Conservation (phyloP, 805 yeast species). For the Nakazawaea molendinolei region DNA sequence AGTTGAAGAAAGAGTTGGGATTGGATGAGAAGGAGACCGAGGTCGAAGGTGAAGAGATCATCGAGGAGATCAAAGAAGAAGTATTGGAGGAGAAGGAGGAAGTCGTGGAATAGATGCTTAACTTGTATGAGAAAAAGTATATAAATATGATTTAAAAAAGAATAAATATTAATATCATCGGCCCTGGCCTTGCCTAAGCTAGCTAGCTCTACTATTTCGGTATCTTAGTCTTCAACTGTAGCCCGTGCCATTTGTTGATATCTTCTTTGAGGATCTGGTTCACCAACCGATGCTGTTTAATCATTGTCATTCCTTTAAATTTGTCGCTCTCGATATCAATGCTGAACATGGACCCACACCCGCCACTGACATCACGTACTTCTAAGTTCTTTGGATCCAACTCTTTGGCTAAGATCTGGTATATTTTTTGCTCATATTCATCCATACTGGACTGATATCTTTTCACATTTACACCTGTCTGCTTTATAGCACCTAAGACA, state of each 20-base stretch:
- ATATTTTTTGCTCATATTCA: constrained; percentile 61
- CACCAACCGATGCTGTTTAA: constrained; percentile 89
- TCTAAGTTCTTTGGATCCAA: constrained; percentile 56
- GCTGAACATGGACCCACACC: constrained; percentile 98
- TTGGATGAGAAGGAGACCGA: constrained; percentile 40
- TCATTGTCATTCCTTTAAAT: constrained; percentile 76
- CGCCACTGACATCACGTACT: constrained; percentile 85
- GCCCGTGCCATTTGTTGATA: constrained; percentile 89
- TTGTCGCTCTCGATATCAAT: constrained; percentile 64
- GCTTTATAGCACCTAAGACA: no score
- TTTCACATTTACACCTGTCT: no score
- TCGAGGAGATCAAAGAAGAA: constrained; percentile 66
- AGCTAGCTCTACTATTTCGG: constrained; percentile 14
- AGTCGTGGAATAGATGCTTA: constrained; percentile 36
- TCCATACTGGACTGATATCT: constrained; percentile 27
- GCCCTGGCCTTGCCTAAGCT: background rate
- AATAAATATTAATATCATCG: no score
- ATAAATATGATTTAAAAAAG: no score
- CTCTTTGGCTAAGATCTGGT: constrained; percentile 42
- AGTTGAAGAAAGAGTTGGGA: constrained; percentile 40
- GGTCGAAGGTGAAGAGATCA: constrained; percentile 38
- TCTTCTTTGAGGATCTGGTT: constrained; percentile 78
- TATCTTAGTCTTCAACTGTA: constrained; percentile 74
- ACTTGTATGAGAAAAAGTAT: background rate
- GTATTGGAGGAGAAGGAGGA: constrained; percentile 71